Base-by-base conservation (phyloP, 352 stramenopile species). In the Globisporangium nodosum region DNA sequence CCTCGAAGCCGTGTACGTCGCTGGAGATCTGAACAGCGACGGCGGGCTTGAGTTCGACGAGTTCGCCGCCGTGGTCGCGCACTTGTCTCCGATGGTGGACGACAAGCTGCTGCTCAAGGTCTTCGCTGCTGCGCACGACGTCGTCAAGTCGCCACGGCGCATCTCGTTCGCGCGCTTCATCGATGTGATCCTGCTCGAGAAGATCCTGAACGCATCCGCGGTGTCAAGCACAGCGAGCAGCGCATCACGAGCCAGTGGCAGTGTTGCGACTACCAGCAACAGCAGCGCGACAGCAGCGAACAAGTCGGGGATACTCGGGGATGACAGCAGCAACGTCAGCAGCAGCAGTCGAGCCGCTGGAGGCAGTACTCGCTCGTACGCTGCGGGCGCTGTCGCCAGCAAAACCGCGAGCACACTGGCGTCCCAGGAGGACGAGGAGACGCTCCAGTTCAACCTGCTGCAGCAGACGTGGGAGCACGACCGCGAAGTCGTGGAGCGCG, bases 31-130 rank as follows among this genome's bases (percentile, higher is more conserved):
- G 20, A 89, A 88, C 40, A 75, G 72, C 21, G 77, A 92, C 58
- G 82, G 81, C 20, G 77, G 62, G 30, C 73, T 92, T 39, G 80
- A 87, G 58, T 89, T 77, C 45, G 80, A 90, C 50, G 82, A 92
- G 68, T 92, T 92, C 64, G 69, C 73, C 4, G 73, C 76, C 3
- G 82, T 90, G 4, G 60, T 90, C 20, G 69, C 60, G 13, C 71
- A 90, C 24, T 51, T 92, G 16, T 68, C 82, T 31, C 78, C 82
- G 5, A 66, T 63, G 0, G 55, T 87, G 7, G 63, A 76, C n/a
- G 80, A 90, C 45, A 69, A 73, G 46, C 78, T 85, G 27, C 37
- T 85, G n/a, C 73, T 82, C 21, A 76, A 74, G 39, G 58, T 85
- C 7, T 90, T 90, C 48, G 73, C 73, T 8, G 77, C 77, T 0